These are phyloP conservation scores for Chlamydomonas schloesseri DNA, from an alignment of 139 green algal genomes.

Conservation along the genomic window DNA sequence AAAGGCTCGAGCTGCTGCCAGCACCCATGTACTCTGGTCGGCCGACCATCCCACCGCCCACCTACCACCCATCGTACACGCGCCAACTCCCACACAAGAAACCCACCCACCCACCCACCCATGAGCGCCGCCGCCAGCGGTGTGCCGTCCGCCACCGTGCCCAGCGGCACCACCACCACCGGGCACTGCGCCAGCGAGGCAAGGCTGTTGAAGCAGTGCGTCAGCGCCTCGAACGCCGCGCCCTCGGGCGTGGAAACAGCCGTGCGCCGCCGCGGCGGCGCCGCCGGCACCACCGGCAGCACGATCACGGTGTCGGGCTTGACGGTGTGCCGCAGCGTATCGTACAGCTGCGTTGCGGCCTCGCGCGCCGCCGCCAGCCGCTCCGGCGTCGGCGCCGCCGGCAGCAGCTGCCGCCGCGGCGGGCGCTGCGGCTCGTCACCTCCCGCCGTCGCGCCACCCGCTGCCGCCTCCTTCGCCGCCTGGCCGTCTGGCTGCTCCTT, in stretches of 20 bases:
- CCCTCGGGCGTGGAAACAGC: background rate
- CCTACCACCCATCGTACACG: no score
- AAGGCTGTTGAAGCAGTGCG: conserved; percentile 46
- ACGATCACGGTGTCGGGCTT: conserved; percentile 72
- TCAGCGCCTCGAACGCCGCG: background rate
- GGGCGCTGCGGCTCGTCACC: no score
- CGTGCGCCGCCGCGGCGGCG: conserved; percentile 6
- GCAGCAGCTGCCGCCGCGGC: background rate
- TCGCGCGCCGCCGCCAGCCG: conserved; percentile 37
- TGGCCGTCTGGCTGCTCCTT: background rate
- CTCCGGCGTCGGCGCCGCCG: background rate
- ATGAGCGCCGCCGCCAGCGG: conserved; percentile 59
- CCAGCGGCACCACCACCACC: conserved; percentile 56
- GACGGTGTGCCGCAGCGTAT: conserved; percentile 58
- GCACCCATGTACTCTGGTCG: no score
- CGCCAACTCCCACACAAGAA: no score
- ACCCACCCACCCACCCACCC: background rate
- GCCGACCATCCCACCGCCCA: no score
- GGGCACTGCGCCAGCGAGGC: conserved; percentile 57
- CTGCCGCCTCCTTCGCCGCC: background rate
- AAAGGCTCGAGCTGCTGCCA: no score
- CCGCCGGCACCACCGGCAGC: conserved; percentile 57
- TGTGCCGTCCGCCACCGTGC: conserved; percentile 56
- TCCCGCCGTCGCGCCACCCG: background rate
- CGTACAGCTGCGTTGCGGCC: conserved; percentile 51